Conservation (phyloP, 1,139 yeast species). For the Protomyces inundatus region DNA sequence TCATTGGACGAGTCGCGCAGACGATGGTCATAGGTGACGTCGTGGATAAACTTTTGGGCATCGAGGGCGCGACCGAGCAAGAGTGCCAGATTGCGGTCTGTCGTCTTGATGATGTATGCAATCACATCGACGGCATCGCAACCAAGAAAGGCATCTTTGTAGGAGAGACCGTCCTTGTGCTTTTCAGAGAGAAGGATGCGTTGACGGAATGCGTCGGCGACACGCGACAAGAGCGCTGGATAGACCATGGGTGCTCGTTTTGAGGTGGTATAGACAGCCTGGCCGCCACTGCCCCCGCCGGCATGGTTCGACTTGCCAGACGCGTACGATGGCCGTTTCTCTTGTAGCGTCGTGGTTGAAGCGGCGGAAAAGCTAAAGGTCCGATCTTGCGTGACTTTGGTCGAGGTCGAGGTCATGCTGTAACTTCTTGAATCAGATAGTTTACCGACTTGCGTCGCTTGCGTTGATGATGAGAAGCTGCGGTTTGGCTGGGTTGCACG, state of each 20-base stretch:
- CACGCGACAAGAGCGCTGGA: constrained; percentile 83
- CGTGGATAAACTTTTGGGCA: constrained; percentile 91
- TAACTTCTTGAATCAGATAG: neutral
- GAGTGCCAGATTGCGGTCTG: constrained; percentile 84
- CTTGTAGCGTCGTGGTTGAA: constrained; percentile 3
- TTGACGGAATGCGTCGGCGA: constrained; percentile 73
- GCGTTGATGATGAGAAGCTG: constrained; percentile 8
- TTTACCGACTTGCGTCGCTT: constrained; percentile 8
- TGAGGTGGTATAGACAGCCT: constrained; percentile 22
- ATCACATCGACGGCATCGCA: constrained; percentile 87
- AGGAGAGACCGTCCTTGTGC: constrained; percentile 88
- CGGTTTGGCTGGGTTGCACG: constrained; percentile 5
- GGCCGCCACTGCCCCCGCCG: constrained; percentile 14
- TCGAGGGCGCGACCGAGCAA: constrained; percentile 86
- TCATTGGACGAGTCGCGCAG: constrained; percentile 82
- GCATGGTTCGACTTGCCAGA: constrained; percentile 11
- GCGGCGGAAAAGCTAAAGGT: constrained; percentile 13
- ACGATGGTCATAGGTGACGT: constrained; percentile 90
- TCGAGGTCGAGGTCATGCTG: constrained; percentile 18
- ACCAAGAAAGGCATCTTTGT: constrained; percentile 92
- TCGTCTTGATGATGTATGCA: constrained; percentile 76
- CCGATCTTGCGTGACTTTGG: constrained; percentile 10
- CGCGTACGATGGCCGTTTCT: constrained; percentile 14
- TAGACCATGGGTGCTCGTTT: constrained; percentile 55
- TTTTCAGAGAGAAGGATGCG: constrained; percentile 67